Conservation (phyloP, 2,329 filamentous ascomycete species). For the Cercospora sp. region DNA sequence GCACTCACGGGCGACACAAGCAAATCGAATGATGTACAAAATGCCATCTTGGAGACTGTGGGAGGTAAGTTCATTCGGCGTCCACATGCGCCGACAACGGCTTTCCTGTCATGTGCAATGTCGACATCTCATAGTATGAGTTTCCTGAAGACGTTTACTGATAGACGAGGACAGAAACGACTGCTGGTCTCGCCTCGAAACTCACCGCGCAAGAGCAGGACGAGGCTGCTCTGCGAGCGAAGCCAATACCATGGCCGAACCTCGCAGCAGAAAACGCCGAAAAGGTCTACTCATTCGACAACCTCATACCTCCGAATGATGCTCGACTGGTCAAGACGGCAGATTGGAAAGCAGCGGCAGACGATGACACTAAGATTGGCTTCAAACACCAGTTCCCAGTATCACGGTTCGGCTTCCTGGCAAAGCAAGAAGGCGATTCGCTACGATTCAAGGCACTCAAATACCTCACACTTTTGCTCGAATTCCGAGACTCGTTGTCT, state of each 20-base stretch:
- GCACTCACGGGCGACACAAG: slow-evolving; percentile 59
- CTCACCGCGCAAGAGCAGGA: slow-evolving; percentile 63
- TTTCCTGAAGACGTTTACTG: background rate
- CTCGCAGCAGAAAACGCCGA: slow-evolving; percentile 64
- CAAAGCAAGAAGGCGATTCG: slow-evolving; percentile 52
- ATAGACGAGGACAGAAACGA: slow-evolving; percentile 45
- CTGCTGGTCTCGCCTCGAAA: slow-evolving; percentile 63
- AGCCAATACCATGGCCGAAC: slow-evolving; percentile 72
- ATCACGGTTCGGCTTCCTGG: slow-evolving; percentile 59
- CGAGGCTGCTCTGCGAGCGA: slow-evolving; percentile 63
- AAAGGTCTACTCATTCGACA: slow-evolving; percentile 69
- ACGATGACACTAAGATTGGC: slow-evolving; percentile 50
- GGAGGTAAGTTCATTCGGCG: background rate
- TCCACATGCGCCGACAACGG: too few relatives aligned
- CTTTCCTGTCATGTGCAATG: too few relatives aligned
- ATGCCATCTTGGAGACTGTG: slow-evolving; percentile 54
- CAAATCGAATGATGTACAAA: slow-evolving; percentile 57
- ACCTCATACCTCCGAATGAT: slow-evolving; percentile 66
- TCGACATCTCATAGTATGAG: too few relatives aligned
- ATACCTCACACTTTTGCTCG: slow-evolving; percentile 52
- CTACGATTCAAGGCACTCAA: slow-evolving; percentile 50
- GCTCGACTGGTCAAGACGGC: slow-evolving; percentile 67
- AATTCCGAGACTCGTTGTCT: slow-evolving; percentile 48
- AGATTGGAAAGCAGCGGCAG: slow-evolving; percentile 69
- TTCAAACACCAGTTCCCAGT: slow-evolving; percentile 66